phyloP scores from a whole-genome alignment of 192 early-diverging fungal species.

The Umbelopsis sp. region DNA sequence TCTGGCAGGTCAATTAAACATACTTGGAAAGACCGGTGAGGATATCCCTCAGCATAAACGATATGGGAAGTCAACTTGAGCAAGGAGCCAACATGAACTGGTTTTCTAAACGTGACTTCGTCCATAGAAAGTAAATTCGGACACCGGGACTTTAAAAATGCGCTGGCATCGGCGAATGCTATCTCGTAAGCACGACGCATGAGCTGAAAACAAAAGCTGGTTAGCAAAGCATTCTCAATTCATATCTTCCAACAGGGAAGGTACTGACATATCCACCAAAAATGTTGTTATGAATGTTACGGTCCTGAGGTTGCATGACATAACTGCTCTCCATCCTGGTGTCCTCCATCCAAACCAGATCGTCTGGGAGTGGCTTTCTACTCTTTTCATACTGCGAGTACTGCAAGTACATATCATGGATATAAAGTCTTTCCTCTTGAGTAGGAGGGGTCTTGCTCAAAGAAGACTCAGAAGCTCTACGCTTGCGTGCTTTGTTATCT shows the following conservation, averaged over 20 bases:
- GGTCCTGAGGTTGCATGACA: constrained; percentile 76
- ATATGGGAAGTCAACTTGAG: constrained; percentile 78
- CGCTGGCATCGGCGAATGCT: constrained; percentile 73
- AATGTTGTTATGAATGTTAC: constrained; percentile 82
- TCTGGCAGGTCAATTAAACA: neutral
- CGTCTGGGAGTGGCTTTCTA: constrained; percentile 20
- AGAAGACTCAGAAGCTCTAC: constrained; percentile 39
- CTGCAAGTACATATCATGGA: constrained; percentile 79
- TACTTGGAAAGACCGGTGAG: constrained; percentile 63
- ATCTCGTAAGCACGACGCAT: constrained; percentile 89
- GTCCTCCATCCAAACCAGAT: constrained; percentile 36
- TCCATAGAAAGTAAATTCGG: constrained; percentile 69
- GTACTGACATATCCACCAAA: constrained; percentile 57
- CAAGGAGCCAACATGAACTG: constrained; percentile 83
- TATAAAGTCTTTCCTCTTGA: constrained; percentile 73
- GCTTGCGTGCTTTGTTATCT: constrained; percentile 56
- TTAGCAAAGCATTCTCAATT: neutral
- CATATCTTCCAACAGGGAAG: neutral
- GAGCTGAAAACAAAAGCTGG: constrained; percentile 75
- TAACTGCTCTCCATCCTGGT: constrained; percentile 41
- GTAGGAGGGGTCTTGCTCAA: constrained; percentile 76
- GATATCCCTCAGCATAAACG: constrained; percentile 70
- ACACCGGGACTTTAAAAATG: constrained; percentile 62
- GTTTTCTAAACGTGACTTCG: constrained; percentile 79
- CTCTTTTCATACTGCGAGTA: constrained; percentile 59